Evolutionary conservation across 495 filamentous ascomycete genomes (phyloP).

Genomic region (Hypoxylon fragiforme): DNA sequence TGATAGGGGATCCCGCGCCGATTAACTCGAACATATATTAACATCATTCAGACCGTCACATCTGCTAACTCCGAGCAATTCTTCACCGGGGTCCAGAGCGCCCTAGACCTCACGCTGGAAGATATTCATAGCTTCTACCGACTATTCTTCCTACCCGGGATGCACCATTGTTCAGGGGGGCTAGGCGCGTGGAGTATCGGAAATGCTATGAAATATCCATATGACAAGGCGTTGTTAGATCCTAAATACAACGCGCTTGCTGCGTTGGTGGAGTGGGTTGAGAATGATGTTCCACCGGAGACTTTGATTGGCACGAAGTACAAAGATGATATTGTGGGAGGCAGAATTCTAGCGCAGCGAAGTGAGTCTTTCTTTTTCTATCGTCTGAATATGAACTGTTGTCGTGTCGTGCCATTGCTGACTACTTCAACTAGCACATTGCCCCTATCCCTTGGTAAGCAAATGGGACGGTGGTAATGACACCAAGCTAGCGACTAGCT

Average conservation of each 20-base stretch:
- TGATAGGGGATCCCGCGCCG: background rate
- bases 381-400: background rate
- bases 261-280: conserved; percentile 50
- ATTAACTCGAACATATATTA: background rate
- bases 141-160: conserved; percentile 29
- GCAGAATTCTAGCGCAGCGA: conserved; percentile 33
- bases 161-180: conserved; percentile 24
- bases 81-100: conserved; percentile 39
- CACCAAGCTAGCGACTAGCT: conserved; percentile 2
- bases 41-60: conserved; percentile 22
- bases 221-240: conserved; percentile 45
- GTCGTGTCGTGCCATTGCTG: background rate
- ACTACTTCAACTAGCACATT: background rate
- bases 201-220: conserved; percentile 1
- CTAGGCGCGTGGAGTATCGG: conserved; percentile 2
- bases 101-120: conserved; percentile 13
- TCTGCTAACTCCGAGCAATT: conserved; percentile 39
- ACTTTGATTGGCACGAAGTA: conserved; percentile 39
- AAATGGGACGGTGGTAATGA: conserved; percentile 6
- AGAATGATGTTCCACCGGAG: conserved; percentile 38
- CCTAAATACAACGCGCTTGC: conserved; percentile 43
- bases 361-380: conserved; percentile 35
- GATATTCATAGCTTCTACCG: conserved; percentile 18
- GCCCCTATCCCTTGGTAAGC: background rate
- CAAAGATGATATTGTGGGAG: conserved; percentile 26